Base-by-base conservation (phyloP, 495 filamentous ascomycete genomes). In the Lasiosphaeria miniovina region DNA sequence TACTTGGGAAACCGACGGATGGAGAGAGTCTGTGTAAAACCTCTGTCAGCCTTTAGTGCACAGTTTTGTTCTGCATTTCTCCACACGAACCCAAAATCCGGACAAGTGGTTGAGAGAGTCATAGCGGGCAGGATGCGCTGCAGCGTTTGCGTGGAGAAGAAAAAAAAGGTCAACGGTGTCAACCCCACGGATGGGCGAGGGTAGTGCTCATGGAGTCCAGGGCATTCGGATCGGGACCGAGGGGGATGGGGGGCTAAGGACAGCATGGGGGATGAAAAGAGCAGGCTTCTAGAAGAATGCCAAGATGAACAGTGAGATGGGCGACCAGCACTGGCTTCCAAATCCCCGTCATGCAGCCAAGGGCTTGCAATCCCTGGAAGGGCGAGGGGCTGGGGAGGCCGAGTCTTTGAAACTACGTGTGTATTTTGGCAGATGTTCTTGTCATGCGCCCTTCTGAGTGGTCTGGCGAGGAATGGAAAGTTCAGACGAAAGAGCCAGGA, bases 261-360 rank as follows among this genome's bases (percentile, higher is more conserved):
- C 43, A n/a, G 12, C 43, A 5, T 46, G 7, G 43, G 12, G 50
- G 48, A 61, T 61, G 32, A 24, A 60, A 59, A 49, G 9, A 62
- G 64, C 36, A 65, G 35, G 50, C 66, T 69, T 71, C 68, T 65
- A 61, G 66, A 71, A 71, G 35, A 31, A 49, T 10, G 59, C 34
- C 4, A 35, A 17, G 49, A 50, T 48, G 12, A 8, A 9, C 41
- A 53, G 54, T 45, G 36, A 58, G 40, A 49, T 15, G 41, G 32
- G 49, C 52, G 55, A 49, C 54, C 40, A 51, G 58, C 10, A 45
- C 32, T 32, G 55, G 51, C 58, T 56, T 57, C 41, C 43, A 61
- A 48, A 52, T 51, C 49, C 8, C 36, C 41, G 17, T 66, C 49
- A 66, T 68, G 65, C 65, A 34, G 53, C 58, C 36, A 38, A 50